Base-by-base conservation (phyloP, 495 filamentous ascomycete genomes). In the Penicillium parvum region DNA sequence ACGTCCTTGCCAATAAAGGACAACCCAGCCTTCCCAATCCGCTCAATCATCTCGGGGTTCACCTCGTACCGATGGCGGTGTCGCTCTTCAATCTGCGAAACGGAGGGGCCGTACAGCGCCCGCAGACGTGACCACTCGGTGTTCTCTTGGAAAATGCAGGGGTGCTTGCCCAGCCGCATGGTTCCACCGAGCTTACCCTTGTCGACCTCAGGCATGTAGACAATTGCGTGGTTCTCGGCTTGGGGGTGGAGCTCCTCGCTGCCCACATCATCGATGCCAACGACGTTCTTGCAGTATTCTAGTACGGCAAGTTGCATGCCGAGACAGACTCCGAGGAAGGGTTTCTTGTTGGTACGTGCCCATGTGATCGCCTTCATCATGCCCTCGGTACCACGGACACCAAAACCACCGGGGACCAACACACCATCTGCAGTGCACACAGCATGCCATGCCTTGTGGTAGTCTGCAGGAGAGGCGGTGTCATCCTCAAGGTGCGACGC, bases 281-380 rank as follows among this genome's bases (percentile, higher is more conserved):
- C 83, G 7, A 88, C 67, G 45, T 89, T 78, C 25, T 85, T 77
- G n/a, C 87, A 87, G 46, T 77, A 87, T 57, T 97, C 91, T 47
- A 96, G 85, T 11, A 96, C 90, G 12, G 92, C 90, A 26, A 96
- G 71, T 62, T 98, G 92, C 82, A 98, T 86, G 26, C 92, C 92
- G 11, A 98, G 78, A 63, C 92, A 98, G 42, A 98, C 85, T 39
- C 92, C 91, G 6, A 97, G 76, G 68, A 84, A 96, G 16, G 91
- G 91, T 3, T 73, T 76, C 28, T 84, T 82, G 46, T 88, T 82
- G 33, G 83, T 81, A 25, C 92, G 83, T 7, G 91, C 89, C 84
- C 85, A 95, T 32, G 81, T 80, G 21, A 84, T 82, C 2, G 84
- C 87, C 39, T 76, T 67, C 47, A 96, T 84, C 90, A 96, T 98